phyloP scores from a whole-genome alignment of 1,284 basidiomycete genomes.

The Pascua sp. region DNA sequence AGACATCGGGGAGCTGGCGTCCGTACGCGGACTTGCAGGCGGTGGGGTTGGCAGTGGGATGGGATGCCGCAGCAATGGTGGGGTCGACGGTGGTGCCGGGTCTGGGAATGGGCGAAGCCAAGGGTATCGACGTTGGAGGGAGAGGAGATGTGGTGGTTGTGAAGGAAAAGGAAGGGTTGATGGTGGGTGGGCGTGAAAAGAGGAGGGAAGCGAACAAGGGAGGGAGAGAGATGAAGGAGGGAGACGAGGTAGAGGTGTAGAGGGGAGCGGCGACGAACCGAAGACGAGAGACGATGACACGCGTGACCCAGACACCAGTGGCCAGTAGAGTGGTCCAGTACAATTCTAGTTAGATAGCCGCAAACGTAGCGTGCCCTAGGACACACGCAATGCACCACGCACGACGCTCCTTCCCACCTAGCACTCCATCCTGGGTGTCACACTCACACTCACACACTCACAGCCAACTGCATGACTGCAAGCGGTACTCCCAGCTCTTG shows the following conservation, averaged over 20 bases:
- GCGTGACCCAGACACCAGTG: too few relatives aligned
- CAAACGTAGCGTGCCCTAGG: too few relatives aligned
- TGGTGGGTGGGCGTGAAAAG: background rate
- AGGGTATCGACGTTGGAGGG: background rate
- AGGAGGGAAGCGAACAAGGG: background rate
- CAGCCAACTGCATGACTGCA: too few relatives aligned
- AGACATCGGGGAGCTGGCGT: background rate
- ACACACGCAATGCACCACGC: too few relatives aligned
- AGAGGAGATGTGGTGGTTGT: background rate
- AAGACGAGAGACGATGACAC: too few relatives aligned
- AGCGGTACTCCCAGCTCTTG: too few relatives aligned
- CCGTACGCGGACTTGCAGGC: background rate
- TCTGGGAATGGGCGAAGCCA: background rate
- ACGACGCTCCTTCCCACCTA: too few relatives aligned
- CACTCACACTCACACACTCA: too few relatives aligned
- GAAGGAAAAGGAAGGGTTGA: background rate
- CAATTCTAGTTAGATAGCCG: too few relatives aligned
- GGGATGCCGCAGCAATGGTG: background rate
- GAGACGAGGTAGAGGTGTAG: background rate
- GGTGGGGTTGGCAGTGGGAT: background rate
- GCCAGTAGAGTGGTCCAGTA: too few relatives aligned
- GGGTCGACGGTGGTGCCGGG: background rate
- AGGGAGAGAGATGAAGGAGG: background rate
- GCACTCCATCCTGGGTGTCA: too few relatives aligned
- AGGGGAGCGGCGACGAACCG: too few relatives aligned